Base-by-base conservation (phyloP, 176 grass and related monocot genomes). In the Phragmites australis region DNA sequence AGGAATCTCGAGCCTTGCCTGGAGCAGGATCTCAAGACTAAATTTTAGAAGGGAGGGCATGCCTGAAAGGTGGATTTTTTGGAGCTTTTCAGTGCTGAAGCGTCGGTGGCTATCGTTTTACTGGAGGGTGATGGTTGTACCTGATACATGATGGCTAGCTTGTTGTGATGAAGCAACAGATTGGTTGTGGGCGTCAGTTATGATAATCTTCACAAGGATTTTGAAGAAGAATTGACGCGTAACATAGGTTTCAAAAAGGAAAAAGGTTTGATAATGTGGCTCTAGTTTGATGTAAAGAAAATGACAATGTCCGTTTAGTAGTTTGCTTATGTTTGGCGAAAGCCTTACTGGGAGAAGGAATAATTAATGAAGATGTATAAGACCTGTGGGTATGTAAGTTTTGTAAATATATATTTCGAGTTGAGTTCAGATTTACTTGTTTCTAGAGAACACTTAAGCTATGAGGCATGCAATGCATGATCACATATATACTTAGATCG, bases 381-480 rank as follows among this genome's bases (percentile, higher is more conserved):
- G 65, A 77, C 77, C 64, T 77, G 13, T 68, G 56, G 67, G 55
- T 73, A 41, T 82, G 65, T 82, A 77, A 87, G 72, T 62, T 73
- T 29, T 88, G 86, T 88, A 84, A 48, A 88, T 80, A 84, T 51
- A n/a, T n/a, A n/a, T n/a, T n/a, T n/a, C n/a, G n/a, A n/a, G n/a
- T n/a, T n/a, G n/a, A n/a, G n/a, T n/a, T n/a, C n/a, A n/a, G n/a
- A n/a, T n/a, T n/a, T n/a, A n/a, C n/a, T n/a, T n/a, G n/a, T n/a
- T n/a, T n/a, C n/a, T n/a, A n/a, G n/a, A n/a, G n/a, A n/a, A n/a
- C n/a, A n/a, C n/a, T n/a, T n/a, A n/a, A n/a, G n/a, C n/a, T n/a
- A n/a, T n/a, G n/a, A n/a, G n/a, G n/a, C n/a, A n/a, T n/a, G n/a
- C n/a, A n/a, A n/a, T n/a, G n/a, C n/a, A n/a, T n/a, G n/a, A n/a